These are phyloP conservation scores for Escallonia rubra DNA, from an alignment of 129 eudicot genomes.

Conservation along the genomic window DNA sequence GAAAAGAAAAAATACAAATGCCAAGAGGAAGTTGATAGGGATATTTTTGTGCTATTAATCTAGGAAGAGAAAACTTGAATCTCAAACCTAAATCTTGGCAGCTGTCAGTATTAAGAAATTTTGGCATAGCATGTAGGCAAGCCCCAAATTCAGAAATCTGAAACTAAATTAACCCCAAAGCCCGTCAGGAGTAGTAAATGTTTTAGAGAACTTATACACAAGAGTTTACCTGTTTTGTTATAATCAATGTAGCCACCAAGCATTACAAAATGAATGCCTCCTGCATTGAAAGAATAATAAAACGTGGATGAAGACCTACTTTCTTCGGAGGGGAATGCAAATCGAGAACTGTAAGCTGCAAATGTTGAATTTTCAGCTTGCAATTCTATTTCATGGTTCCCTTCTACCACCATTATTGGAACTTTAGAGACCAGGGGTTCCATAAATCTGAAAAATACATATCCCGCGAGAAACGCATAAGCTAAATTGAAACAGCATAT, in stretches of 20 bases:
- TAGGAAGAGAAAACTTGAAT: too few species aligned
- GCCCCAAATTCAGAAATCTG: too few species aligned
- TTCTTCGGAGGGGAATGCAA: conserved; percentile 80
- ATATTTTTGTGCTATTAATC: too few species aligned
- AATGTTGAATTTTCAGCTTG: conserved; percentile 58
- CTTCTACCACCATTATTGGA: conserved; percentile 93
- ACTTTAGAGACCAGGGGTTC: conserved; percentile 65
- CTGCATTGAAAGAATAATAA: conserved; percentile 90
- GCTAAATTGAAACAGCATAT: not conserved
- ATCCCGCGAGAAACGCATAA: not conserved
- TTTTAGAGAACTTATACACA: not conserved
- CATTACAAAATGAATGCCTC: conserved; percentile 90
- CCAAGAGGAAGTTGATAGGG: too few species aligned
- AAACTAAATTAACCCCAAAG: too few species aligned
- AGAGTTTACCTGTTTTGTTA: conserved; percentile 52
- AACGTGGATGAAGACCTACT: conserved; percentile 70
- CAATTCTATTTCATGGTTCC: conserved; percentile 88
- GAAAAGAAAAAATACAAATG: too few species aligned
- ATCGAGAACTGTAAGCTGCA: conserved; percentile 74
- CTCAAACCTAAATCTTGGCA: too few species aligned
- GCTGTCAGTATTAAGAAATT: too few species aligned
- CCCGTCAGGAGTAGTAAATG: too few species aligned
- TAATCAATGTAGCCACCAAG: conserved; percentile 78
- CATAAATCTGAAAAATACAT: conserved; percentile 60
- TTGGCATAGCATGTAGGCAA: too few species aligned